phyloP scores from a whole-genome alignment of 257 asterid species.

The Vinca minor region DNA sequence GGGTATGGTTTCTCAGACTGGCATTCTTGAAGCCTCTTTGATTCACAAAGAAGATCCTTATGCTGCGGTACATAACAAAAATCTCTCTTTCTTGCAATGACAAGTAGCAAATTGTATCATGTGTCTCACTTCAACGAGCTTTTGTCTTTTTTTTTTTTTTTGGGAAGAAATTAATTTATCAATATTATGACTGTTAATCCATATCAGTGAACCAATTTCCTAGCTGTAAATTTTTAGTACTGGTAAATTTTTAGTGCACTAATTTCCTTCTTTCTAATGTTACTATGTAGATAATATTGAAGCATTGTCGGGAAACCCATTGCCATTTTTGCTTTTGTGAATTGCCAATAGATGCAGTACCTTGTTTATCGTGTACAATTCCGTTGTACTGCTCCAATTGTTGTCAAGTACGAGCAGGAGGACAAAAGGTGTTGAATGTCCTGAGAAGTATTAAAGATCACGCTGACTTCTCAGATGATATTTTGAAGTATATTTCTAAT shows the following conservation, averaged over 20 bases:
- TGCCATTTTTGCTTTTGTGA: constrained; percentile 93
- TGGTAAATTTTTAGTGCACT: background rate
- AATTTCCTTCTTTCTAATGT: background rate
- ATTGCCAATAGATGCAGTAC: constrained; percentile 66
- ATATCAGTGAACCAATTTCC: background rate
- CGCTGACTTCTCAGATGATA: constrained; percentile 50
- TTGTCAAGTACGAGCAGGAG: constrained; percentile 76
- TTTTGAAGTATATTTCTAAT: constrained; percentile 37
- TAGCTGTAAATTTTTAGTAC: background rate
- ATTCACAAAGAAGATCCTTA: constrained; percentile 81
- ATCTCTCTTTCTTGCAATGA: constrained; percentile 3
- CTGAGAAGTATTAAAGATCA: constrained; percentile 17
- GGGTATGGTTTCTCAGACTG: constrained; percentile 52
- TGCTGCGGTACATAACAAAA: constrained; percentile 60
- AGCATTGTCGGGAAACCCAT: constrained; percentile 75
- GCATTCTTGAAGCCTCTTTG: constrained; percentile 60
- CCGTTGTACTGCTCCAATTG: constrained; percentile 69
- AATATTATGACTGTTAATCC: background rate
- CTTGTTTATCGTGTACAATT: constrained; percentile 68
- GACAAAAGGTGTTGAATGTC: constrained; percentile 24
- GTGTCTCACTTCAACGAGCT: background rate
- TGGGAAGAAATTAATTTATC: background rate
- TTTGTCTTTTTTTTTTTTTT: background rate
- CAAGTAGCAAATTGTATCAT: background rate
- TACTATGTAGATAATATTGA: constrained; percentile 67